These are phyloP conservation scores for Arachis stenosperma DNA, from an alignment of 306 rosid genomes.

Conservation along the genomic window DNA sequence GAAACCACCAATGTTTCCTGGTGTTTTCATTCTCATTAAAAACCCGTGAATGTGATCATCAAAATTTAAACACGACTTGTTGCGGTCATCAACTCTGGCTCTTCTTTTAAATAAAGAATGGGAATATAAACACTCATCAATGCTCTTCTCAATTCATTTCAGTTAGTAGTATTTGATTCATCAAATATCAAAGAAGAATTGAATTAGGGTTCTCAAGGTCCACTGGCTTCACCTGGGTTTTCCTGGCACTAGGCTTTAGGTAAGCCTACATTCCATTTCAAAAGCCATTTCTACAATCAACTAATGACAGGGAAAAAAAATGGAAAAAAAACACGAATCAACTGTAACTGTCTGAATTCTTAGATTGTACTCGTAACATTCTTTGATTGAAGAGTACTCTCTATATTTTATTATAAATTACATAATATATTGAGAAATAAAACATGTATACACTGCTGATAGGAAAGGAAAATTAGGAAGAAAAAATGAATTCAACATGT, in stretches of 20 bases:
- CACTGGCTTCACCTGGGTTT: no score
- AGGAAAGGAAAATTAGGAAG: no score
- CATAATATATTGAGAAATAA: conserved; percentile 18
- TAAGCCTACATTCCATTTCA: no score
- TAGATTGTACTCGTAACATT: background rate
- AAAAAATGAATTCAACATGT: background rate
- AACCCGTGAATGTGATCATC: background rate
- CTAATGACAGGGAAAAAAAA: no score
- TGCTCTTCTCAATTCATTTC: background rate
- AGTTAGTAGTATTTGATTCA: background rate
- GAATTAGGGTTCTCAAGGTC: conserved; percentile 13
- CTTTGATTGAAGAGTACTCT: no score
- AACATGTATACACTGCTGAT: conserved; percentile 8
- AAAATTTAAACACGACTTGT: background rate
- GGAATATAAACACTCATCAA: background rate
- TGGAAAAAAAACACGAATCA: background rate
- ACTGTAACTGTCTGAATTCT: background rate
- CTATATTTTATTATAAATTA: background rate
- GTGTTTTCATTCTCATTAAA: background rate
- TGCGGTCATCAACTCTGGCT: no score
- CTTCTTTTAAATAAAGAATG: no score
- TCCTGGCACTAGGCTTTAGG: no score
- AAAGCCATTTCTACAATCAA: no score
- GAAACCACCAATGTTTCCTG: background rate
- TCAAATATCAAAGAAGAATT: conserved; percentile 14